These are phyloP conservation scores for Carex scoparia DNA, from an alignment of 176 grass and related monocot species.

Conservation along the genomic window DNA sequence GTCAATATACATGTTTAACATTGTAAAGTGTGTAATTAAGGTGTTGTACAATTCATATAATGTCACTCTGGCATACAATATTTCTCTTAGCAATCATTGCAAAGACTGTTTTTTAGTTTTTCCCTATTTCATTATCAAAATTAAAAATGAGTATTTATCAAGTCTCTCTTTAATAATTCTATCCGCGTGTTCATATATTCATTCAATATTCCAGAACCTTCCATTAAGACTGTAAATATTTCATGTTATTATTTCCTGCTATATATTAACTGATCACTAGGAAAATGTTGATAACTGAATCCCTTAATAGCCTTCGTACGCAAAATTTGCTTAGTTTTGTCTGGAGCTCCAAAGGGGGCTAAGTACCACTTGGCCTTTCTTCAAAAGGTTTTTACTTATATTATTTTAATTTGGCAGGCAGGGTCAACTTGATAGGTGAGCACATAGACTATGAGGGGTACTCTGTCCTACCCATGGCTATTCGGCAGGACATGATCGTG, in stretches of 20 bases:
- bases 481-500: conserved; percentile 93
- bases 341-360: neutral
- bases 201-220: neutral
- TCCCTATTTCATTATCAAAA: neutral
- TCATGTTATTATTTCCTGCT: neutral
- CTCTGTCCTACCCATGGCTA: conserved; percentile 97
- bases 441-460: conserved; percentile 98
- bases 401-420: conserved; percentile 37
- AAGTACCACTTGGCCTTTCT: neutral
- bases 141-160: neutral
- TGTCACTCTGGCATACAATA: neutral
- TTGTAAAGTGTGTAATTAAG: no score
- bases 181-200: neutral
- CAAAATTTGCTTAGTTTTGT: neutral
- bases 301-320: neutral
- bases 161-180: neutral
- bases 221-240: neutral
- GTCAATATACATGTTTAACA: neutral
- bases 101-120: neutral
- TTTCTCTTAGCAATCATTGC: neutral
- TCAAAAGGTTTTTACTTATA: neutral
- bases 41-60: neutral
- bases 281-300: neutral
- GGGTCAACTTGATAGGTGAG: conserved; percentile 96
- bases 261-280: neutral